These are phyloP conservation scores for Ustilago tritici DNA, from an alignment of 1,284 basidiomycete species.

Conservation along the genomic window DNA sequence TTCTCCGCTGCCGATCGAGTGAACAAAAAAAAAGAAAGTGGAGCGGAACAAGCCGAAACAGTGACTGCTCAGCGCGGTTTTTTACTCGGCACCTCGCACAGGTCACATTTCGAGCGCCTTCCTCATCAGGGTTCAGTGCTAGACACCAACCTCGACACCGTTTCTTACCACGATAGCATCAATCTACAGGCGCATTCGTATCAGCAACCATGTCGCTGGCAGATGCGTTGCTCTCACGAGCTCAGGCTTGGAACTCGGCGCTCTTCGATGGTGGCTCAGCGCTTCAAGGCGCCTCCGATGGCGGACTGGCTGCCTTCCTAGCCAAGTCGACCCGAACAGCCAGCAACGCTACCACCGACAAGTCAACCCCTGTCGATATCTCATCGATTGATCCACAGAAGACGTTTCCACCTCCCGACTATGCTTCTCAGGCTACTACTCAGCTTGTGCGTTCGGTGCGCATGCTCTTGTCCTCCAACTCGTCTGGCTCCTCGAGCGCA, in stretches of 20 bases:
- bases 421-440: constrained; percentile 31
- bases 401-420: constrained; percentile 30
- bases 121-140: neutral
- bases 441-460: constrained; percentile 44
- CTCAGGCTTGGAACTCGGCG: constrained; percentile 21
- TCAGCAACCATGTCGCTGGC: constrained; percentile 27
- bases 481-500: neutral
- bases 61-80: neutral
- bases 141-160: neutral
- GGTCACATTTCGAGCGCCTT: neutral
- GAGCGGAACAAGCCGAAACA: constrained; percentile 1
- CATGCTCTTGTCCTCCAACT: constrained; percentile 29
- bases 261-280: neutral
- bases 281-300: constrained; percentile 3
- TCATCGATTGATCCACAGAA: constrained; percentile 22
- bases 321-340: constrained; percentile 15
- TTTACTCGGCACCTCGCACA: constrained; percentile 4
- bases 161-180: neutral
- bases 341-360: neutral
- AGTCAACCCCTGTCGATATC: constrained; percentile 9
- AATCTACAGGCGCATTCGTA: neutral
- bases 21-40: constrained; percentile 1
- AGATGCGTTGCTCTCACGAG: constrained; percentile 35
- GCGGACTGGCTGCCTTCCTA: constrained; percentile 46
- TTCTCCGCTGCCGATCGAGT: neutral